Evolutionary conservation across 345 rosid genomes (phyloP).

Genomic region (Litchi chinensis): DNA sequence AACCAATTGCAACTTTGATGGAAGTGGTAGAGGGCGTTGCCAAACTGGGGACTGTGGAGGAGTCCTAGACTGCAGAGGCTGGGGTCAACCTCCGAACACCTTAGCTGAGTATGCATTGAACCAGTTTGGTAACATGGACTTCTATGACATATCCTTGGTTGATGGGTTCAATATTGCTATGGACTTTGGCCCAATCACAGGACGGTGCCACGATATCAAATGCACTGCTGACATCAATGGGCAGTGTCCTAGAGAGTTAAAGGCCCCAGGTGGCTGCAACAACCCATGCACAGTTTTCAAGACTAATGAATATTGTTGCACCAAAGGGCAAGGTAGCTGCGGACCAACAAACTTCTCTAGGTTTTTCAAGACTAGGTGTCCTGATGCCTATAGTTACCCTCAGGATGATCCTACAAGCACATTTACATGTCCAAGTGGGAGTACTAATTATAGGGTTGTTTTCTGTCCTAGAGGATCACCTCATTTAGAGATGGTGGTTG

Average conservation of each 20-base stretch:
- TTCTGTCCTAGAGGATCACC: slow-evolving; percentile 29
- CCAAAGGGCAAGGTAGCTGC: slow-evolving; percentile 12
- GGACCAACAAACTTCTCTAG: slow-evolving; percentile 22
- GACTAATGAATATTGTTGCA: slow-evolving; percentile 54
- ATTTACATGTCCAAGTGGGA: slow-evolving; percentile 37
- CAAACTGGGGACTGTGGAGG: slow-evolving; percentile 61
- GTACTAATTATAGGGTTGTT: slow-evolving; percentile 26
- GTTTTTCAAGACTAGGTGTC: slow-evolving; percentile 31
- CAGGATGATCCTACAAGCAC: slow-evolving; percentile 35
- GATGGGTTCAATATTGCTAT: slow-evolving; percentile 49
- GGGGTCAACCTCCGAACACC: slow-evolving; percentile 63
- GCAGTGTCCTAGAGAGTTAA: slow-evolving; percentile 51
- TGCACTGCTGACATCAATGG: slow-evolving; percentile 57
- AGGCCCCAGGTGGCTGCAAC: slow-evolving; percentile 33
- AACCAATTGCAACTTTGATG: neutral
- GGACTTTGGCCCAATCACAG: slow-evolving; percentile 45
- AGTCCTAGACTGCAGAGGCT: slow-evolving; percentile 43
- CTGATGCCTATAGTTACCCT: slow-evolving; percentile 35
- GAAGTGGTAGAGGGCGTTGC: slow-evolving; percentile 35
- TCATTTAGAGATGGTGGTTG: too few species aligned
- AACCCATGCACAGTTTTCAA: slow-evolving; percentile 57
- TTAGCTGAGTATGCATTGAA: slow-evolving; percentile 62
- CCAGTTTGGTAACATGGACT: slow-evolving; percentile 47
- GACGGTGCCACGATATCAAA: slow-evolving; percentile 37
- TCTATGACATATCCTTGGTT: slow-evolving; percentile 35